These are phyloP conservation scores for Daldinia grandis DNA, from an alignment of 495 filamentous ascomycete species.

Conservation along the genomic window DNA sequence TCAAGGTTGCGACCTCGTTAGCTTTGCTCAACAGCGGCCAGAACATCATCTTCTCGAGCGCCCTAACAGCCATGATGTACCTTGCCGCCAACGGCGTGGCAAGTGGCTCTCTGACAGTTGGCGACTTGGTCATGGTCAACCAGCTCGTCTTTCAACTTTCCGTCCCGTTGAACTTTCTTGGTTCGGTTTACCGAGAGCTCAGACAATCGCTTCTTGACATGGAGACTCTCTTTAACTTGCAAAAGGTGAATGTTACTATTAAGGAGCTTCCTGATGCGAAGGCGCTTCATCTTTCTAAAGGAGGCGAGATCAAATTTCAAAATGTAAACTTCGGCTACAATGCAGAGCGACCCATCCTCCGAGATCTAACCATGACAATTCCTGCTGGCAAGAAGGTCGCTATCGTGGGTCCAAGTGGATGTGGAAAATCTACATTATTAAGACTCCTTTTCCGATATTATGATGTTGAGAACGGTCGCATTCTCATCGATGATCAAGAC, in stretches of 20 bases:
- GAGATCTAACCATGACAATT: slow-evolving; percentile 84
- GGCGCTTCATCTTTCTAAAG: slow-evolving; percentile 71
- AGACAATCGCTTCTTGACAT: slow-evolving; percentile 95
- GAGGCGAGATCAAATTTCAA: slow-evolving; percentile 91
- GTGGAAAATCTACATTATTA: slow-evolving; percentile 94
- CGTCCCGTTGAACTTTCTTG: slow-evolving; percentile 94
- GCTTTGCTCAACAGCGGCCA: slow-evolving; percentile 97
- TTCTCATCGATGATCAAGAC: slow-evolving; percentile 93
- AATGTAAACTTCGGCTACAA: slow-evolving; percentile 96
- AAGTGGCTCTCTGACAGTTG: slow-evolving; percentile 82
- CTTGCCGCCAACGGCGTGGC: slow-evolving; percentile 89
- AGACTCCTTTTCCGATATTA: slow-evolving; percentile 94
- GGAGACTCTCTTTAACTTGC: slow-evolving; percentile 98
- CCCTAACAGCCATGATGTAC: slow-evolving; percentile 98
- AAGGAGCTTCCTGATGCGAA: slow-evolving; percentile 77
- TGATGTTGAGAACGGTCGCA: slow-evolving; percentile 85
- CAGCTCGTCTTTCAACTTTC: slow-evolving; percentile 98
- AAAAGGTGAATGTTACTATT: slow-evolving; percentile 93
- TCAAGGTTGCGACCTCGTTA: slow-evolving; percentile 94
- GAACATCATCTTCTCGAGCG: slow-evolving; percentile 95
- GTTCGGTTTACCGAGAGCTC: slow-evolving; percentile 94
- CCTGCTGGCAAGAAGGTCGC: slow-evolving; percentile 96
- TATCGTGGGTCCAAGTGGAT: slow-evolving; percentile 93
- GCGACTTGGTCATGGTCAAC: slow-evolving; percentile 97
- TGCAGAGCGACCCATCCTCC: slow-evolving; percentile 84